Base-by-base conservation (phyloP, 768 basidiomycete genomes). In the Podaxis sp. region DNA sequence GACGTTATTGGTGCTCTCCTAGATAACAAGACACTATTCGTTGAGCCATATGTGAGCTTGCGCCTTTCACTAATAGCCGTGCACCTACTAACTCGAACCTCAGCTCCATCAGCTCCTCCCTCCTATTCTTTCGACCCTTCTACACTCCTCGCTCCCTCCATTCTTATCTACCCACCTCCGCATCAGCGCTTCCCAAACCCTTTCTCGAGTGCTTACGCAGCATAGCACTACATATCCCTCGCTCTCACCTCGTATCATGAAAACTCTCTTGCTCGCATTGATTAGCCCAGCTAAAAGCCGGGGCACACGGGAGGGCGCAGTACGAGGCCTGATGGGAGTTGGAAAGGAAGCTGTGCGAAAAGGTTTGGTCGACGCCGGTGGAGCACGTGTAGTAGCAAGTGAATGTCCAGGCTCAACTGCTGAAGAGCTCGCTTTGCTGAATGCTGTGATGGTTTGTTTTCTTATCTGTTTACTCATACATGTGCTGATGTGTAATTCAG, bases 81-180 rank as follows among this genome's bases (percentile, higher is more conserved):
- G 44, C 30, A 13, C 20, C 33, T 52, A 55, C n/a, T 51, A 46
- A 30, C 65, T 37, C 66, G 22, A 48, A n/a, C 44, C 28, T 56
- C 12, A 98, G 95, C 83, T 99, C 4, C 97, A 99, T 70, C 96
- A 99, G 89, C 82, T 99, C 15, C 84, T 99, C 0, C 96, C 96
- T 1, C 90, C 96, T 0, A 85, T 98, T 57, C 85, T 99, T 36
- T 97, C 96, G 4, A 90, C 90, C 61, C 85, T 99, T 52, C 82
- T 99, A 7, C 93, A 96, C 65, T 90, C 93, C 1, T 84, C 90
- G 17, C 85, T 99, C 3, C 93, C 93, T 0, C 81, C 84, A 40
- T 79, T 84, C 6, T 84, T 91, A 60, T 82, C 89, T 17, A 87
- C 82, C 2, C 85, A 87, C 46, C 81, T 97, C 37, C 90, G 96